phyloP scores from a whole-genome alignment of 306 rosid species.

The Abrus pulchellus region DNA sequence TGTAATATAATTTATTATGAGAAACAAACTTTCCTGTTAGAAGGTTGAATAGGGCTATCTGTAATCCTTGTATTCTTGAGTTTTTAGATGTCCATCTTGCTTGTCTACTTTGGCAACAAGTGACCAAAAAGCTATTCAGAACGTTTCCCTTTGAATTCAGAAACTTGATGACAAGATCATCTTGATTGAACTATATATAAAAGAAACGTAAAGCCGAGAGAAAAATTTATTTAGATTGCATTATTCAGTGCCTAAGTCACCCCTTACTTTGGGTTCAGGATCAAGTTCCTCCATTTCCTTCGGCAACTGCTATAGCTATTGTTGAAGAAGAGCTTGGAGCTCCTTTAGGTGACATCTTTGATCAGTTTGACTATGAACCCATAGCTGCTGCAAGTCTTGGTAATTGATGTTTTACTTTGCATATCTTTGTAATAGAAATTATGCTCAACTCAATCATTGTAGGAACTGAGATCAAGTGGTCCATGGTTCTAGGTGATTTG shows the following conservation, averaged over 20 bases:
- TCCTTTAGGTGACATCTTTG: slow-evolving; percentile 75
- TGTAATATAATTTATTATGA: neutral
- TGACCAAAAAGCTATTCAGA: slow-evolving; percentile 7
- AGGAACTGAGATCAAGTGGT: slow-evolving; percentile 11
- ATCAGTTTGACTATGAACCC: slow-evolving; percentile 91
- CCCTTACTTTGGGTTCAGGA: slow-evolving; percentile 67
- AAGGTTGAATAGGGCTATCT: neutral
- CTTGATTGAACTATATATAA: neutral
- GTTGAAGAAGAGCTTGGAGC: slow-evolving; percentile 96
- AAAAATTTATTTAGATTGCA: slow-evolving; percentile 17
- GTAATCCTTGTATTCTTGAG: slow-evolving; percentile 31
- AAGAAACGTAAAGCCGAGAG: slow-evolving; percentile 3
- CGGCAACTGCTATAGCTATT: slow-evolving; percentile 83
- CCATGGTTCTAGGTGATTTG: slow-evolving; percentile 11
- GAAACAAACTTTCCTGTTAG: slow-evolving; percentile 24
- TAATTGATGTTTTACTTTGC: slow-evolving; percentile 57
- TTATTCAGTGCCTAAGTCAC: slow-evolving; percentile 44
- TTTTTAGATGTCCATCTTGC: slow-evolving; percentile 25
- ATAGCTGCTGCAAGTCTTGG: slow-evolving; percentile 99
- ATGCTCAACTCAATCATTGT: slow-evolving; percentile 23
- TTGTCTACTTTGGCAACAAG: slow-evolving; percentile 6
- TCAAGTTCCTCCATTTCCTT: slow-evolving; percentile 99
- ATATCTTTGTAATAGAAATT: slow-evolving; percentile 28
- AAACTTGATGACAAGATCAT: slow-evolving; percentile 16
- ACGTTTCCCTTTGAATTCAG: slow-evolving; percentile 30